Conservation (phyloP, 192 early-diverging fungal species). For the Podila epigama region DNA sequence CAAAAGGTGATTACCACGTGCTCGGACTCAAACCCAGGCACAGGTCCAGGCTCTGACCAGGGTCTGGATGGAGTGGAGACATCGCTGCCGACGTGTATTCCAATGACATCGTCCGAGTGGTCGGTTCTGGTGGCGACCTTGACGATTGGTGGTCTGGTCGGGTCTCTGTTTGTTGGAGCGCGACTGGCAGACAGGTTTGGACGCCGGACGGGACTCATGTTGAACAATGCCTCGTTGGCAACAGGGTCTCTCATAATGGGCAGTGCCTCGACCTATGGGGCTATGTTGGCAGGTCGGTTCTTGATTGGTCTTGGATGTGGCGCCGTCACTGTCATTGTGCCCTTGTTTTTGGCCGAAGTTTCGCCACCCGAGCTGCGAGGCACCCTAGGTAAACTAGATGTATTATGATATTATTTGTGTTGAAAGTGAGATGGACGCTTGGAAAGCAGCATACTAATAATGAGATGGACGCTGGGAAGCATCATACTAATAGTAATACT, state of each 20-base stretch:
- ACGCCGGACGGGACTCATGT: conserved; percentile 69
- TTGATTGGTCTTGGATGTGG: conserved; percentile 82
- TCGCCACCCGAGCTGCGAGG: conserved; percentile 75
- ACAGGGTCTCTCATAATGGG: conserved; percentile 70
- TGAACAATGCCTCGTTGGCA: conserved; percentile 70
- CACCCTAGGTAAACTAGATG: conserved; percentile 63
- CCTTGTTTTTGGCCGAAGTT: conserved; percentile 83
- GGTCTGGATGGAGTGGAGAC: not conserved
- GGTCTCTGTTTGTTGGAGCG: conserved; percentile 71
- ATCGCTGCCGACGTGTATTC: conserved; percentile 69
- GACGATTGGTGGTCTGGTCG: conserved; percentile 78
- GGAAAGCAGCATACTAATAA: not conserved
- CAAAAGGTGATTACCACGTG: conserved; percentile 61
- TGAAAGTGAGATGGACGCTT: too few relatives aligned
- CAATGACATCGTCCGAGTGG: conserved; percentile 69
- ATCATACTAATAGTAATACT: too few relatives aligned
- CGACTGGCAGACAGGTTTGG: conserved; percentile 71
- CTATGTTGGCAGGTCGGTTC: conserved; percentile 72
- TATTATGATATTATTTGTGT: not conserved
- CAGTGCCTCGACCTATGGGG: conserved; percentile 55
- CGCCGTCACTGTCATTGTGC: conserved; percentile 76
- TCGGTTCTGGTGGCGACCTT: conserved; percentile 65
- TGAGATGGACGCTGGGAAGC: not conserved
- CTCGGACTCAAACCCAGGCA: not conserved
- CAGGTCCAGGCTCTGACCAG: not conserved